phyloP scores from a whole-genome alignment of 2,329 filamentous ascomycete genomes.

The Dryadomyces quercivorus region DNA sequence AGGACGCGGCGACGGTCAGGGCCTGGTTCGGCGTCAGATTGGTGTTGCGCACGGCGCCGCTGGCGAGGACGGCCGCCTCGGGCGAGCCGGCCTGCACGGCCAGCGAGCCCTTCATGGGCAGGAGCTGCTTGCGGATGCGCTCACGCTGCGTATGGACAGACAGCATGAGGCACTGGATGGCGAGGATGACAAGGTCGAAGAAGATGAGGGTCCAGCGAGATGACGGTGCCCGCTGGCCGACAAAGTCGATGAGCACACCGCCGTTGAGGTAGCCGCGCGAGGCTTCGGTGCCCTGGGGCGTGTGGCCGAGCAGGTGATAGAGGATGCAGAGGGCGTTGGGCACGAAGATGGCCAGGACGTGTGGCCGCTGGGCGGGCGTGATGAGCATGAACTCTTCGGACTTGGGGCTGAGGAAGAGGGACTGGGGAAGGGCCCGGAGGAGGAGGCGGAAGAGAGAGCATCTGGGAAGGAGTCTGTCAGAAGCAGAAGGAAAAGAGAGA shows the following conservation, averaged over 20 bases:
- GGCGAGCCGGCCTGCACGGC: neutral
- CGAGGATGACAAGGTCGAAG: conserved; percentile 42
- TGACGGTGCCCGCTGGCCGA: conserved; percentile 51
- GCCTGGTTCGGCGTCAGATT: neutral
- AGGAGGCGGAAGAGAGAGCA: conserved; percentile 53
- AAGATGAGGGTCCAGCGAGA: conserved; percentile 42
- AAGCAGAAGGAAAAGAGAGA: neutral
- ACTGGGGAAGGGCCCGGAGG: conserved; percentile 45
- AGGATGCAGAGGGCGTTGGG: conserved; percentile 50
- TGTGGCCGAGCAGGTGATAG: conserved; percentile 41
- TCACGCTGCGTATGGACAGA: conserved; percentile 50
- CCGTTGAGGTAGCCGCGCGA: conserved; percentile 55
- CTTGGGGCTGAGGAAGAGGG: conserved; percentile 52
- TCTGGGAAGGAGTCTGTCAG: conserved; percentile 22
- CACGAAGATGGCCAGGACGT: conserved; percentile 44
- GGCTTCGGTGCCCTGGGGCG: conserved; percentile 46
- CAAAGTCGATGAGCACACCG: conserved; percentile 54
- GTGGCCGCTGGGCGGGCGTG: conserved; percentile 42
- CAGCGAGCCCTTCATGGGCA: conserved; percentile 15
- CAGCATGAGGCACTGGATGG: conserved; percentile 51
- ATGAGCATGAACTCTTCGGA: conserved; percentile 41
- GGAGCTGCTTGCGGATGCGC: conserved; percentile 36
- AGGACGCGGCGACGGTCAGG: neutral
- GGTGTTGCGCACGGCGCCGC: neutral
- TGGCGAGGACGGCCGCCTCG: neutral